Percentiles rank a stretch among this genome's conserved stretches.
These are phyloP conservation scores for Leccinum pellstonianum DNA, from an alignment of 768 basidiomycete species.

Conservation along the genomic window DNA sequence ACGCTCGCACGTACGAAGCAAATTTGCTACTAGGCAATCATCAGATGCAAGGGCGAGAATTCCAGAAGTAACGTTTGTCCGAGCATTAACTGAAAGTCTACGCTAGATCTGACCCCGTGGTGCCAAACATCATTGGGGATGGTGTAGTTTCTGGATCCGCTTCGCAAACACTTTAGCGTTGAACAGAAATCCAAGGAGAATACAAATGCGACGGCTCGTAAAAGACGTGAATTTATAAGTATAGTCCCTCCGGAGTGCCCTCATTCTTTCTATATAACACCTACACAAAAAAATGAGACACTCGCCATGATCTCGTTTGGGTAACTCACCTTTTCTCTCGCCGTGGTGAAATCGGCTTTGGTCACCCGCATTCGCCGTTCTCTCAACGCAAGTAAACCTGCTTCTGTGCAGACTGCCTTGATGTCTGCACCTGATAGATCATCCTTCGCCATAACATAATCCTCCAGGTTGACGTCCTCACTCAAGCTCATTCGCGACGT, in stretches of 20 bases:
- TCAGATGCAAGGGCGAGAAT: no score
- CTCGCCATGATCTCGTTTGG: conserved; percentile 1
- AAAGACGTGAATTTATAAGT: conserved; percentile 49
- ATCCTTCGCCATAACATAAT: conserved; percentile 94
- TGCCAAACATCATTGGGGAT: neutral
- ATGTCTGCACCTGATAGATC: conserved; percentile 97
- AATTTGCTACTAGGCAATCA: no score
- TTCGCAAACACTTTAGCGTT: neutral
- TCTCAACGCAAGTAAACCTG: conserved; percentile 91
- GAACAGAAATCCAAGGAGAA: neutral
- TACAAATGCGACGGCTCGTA: conserved; percentile 2
- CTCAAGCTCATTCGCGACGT: conserved; percentile 91
- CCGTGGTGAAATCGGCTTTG: conserved; percentile 85
- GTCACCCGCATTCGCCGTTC: conserved; percentile 94
- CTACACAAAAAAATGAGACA: conserved; percentile 35
- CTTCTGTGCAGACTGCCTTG: conserved; percentile 98
- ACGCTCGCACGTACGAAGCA: no score
- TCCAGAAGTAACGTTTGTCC: neutral
- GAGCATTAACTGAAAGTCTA: neutral
- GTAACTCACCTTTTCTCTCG: conserved; percentile 82
- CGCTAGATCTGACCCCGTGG: neutral
- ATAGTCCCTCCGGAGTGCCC: conserved; percentile 88
- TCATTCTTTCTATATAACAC: conserved; percentile 97
- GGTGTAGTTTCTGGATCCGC: neutral
- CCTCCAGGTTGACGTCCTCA: conserved; percentile 90